phyloP scores from a whole-genome alignment of 768 basidiomycete species.

The Leccinum truebloodii region DNA sequence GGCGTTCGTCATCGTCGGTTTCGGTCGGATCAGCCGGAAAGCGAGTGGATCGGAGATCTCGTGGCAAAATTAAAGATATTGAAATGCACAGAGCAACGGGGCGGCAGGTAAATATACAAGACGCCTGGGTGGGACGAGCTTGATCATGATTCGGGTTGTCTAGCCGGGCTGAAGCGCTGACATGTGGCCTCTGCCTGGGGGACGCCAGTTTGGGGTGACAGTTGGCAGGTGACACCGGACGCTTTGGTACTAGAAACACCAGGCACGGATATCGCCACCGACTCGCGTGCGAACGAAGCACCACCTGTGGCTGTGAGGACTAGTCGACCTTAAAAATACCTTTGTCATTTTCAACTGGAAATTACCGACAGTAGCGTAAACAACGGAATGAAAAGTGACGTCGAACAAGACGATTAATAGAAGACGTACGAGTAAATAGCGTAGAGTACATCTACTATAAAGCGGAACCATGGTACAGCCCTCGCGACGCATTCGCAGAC shows the following conservation, averaged over 20 bases:
- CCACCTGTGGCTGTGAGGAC: slow-evolving; percentile 29
- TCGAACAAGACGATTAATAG: slow-evolving; percentile 27
- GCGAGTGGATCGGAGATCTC: slow-evolving; percentile 25
- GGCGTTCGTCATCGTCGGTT: slow-evolving; percentile 13
- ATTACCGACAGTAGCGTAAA: slow-evolving; percentile 30
- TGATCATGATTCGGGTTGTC: slow-evolving; percentile 12
- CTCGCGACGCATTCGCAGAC: slow-evolving; percentile 23
- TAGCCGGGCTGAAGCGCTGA: neutral
- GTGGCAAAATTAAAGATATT: slow-evolving; percentile 23
- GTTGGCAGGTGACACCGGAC: slow-evolving; percentile 17
- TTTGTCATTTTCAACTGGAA: slow-evolving; percentile 24
- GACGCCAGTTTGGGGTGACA: slow-evolving; percentile 4
- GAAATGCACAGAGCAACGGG: slow-evolving; percentile 25
- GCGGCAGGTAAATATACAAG: slow-evolving; percentile 5
- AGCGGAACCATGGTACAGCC: slow-evolving; percentile 25
- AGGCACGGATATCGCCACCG: slow-evolving; percentile 18
- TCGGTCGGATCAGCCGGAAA: neutral
- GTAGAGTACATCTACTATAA: slow-evolving; percentile 36
- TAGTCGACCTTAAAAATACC: slow-evolving; percentile 34
- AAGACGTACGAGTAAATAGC: slow-evolving; percentile 35
- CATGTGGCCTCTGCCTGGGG: slow-evolving; percentile 14
- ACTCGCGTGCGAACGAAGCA: slow-evolving; percentile 23
- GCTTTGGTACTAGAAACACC: slow-evolving; percentile 10
- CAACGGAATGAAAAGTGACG: slow-evolving; percentile 19
- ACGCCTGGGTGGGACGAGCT: neutral